Evolutionary conservation across 495 filamentous ascomycete genomes (phyloP).

Genomic region (Neurospora cerealis): DNA sequence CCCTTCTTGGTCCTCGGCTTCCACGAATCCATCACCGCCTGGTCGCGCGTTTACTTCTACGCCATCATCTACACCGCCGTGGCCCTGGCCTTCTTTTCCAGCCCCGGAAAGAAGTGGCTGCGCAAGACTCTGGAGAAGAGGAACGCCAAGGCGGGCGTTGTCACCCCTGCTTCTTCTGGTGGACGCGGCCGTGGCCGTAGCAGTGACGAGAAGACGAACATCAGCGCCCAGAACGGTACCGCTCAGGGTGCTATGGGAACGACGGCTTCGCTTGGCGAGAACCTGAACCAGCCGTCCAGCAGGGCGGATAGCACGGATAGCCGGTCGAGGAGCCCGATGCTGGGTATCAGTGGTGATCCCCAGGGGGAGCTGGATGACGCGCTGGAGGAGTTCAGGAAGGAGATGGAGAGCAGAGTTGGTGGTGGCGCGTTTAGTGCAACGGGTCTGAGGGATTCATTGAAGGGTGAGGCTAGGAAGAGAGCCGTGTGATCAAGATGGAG

Average conservation of each 20-base stretch:
- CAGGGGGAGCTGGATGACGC: slow-evolving; percentile 70
- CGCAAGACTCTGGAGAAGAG: slow-evolving; percentile 49
- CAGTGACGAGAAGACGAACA: background rate
- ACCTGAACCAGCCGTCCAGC: slow-evolving; percentile 10
- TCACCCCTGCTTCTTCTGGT: background rate
- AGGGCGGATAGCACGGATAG: slow-evolving; percentile 31
- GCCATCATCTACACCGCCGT: slow-evolving; percentile 53
- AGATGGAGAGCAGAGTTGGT: slow-evolving; percentile 34
- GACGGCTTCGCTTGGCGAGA: background rate
- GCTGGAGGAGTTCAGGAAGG: slow-evolving; percentile 60
- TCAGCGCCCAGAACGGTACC: background rate
- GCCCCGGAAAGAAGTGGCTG: slow-evolving; percentile 59
- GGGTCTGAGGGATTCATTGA: background rate
- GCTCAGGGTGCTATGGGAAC: background rate
- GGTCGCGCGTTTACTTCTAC: slow-evolving; percentile 87
- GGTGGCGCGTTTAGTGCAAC: slow-evolving; percentile 28
- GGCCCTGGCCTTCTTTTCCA: slow-evolving; percentile 66
- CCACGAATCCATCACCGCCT: slow-evolving; percentile 54
- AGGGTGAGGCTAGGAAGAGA: background rate
- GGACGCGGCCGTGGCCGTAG: background rate
- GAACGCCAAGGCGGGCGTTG: slow-evolving; percentile 27
- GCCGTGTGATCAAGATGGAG: background rate
- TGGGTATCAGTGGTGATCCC: slow-evolving; percentile 73
- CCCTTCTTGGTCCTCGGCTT: slow-evolving; percentile 80
- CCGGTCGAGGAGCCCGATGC: slow-evolving; percentile 39